Conservation (phyloP, 129 eudicot genomes). For the Flaveria ramosissima region DNA sequence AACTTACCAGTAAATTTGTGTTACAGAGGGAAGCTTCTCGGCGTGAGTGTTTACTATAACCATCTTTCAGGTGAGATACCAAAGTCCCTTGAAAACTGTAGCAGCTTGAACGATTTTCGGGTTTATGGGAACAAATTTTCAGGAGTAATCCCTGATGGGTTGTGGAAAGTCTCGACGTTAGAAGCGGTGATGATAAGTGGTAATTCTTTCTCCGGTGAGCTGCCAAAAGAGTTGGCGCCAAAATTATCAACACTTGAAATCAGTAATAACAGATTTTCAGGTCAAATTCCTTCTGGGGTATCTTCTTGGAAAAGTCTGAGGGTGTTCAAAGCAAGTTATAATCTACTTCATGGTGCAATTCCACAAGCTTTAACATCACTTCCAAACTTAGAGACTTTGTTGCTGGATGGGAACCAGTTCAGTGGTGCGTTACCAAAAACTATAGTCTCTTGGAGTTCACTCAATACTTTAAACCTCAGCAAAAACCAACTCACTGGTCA, state of each 20-base stretch:
- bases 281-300: slow-evolving; percentile 51
- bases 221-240: slow-evolving; percentile 49
- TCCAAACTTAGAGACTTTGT: slow-evolving; percentile 32
- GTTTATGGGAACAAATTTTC: slow-evolving; percentile 48
- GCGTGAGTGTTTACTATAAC: slow-evolving; percentile 45
- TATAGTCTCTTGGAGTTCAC: slow-evolving; percentile 49
- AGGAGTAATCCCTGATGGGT: slow-evolving; percentile 59
- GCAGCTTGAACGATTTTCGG: slow-evolving; percentile 42
- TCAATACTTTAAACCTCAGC: slow-evolving; percentile 54
- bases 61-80: slow-evolving; percentile 59
- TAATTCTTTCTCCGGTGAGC: slow-evolving; percentile 56
- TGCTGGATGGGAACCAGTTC: slow-evolving; percentile 58
- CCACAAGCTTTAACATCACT: slow-evolving; percentile 66
- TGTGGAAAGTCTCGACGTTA: slow-evolving; percentile 55
- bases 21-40: slow-evolving; percentile 39
- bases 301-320: slow-evolving; percentile 55
- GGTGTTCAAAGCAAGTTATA: slow-evolving; percentile 61
- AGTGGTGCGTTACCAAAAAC: slow-evolving; percentile 57
- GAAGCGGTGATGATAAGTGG: slow-evolving; percentile 31
- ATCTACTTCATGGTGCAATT: slow-evolving; percentile 52
- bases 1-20: slow-evolving; percentile 56
- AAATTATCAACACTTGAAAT: slow-evolving; percentile 51
- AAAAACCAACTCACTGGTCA: slow-evolving; percentile 63
- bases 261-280: slow-evolving; percentile 63
- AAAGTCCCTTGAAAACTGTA: slow-evolving; percentile 54